Percentiles rank a stretch among this genome's conserved stretches.
phyloP scores from a whole-genome alignment of 768 basidiomycete genomes.

The Tremella yokohamensis region DNA sequence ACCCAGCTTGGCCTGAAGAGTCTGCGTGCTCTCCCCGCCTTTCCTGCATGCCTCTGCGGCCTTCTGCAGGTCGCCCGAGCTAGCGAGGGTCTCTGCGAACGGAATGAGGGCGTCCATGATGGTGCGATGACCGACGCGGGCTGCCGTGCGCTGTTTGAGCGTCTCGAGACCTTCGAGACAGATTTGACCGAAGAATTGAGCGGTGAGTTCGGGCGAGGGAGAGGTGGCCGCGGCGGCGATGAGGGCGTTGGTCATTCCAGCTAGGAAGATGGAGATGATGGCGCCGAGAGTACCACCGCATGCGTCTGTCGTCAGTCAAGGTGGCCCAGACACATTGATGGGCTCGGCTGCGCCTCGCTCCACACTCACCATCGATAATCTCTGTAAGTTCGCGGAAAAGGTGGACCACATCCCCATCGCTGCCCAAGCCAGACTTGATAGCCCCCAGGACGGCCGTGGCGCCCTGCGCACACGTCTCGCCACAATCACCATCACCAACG shows the following conservation, averaged over 20 bases:
- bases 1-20: slow-evolving; percentile 42
- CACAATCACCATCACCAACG: slow-evolving; percentile 50
- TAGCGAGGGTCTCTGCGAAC: slow-evolving; percentile 40
- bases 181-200: slow-evolving; percentile 31
- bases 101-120: slow-evolving; percentile 50
- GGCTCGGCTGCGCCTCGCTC: too few species aligned
- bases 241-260: slow-evolving; percentile 40
- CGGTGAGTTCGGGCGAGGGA: slow-evolving; percentile 14
- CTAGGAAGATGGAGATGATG: slow-evolving; percentile 48
- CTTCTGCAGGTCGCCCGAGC: slow-evolving; percentile 25
- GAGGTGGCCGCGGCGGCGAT: slow-evolving; percentile 18
- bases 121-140: slow-evolving; percentile 46
- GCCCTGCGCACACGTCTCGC: slow-evolving; percentile 45
- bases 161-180: slow-evolving; percentile 34
- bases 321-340: too few species aligned
- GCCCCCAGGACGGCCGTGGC: slow-evolving; percentile 41
- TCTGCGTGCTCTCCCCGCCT: slow-evolving; percentile 39
- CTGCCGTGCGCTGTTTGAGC: slow-evolving; percentile 45
- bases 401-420: slow-evolving; percentile 41
- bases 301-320: slow-evolving; percentile 31
- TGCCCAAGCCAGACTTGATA: slow-evolving; percentile 31
- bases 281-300: slow-evolving; percentile 49
- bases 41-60: slow-evolving; percentile 35
- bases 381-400: slow-evolving; percentile 44
- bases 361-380: slow-evolving; percentile 44